Evolutionary conservation across 2,329 filamentous ascomycete species (phyloP).

Genomic region (Sordariomycetes sp.): DNA sequence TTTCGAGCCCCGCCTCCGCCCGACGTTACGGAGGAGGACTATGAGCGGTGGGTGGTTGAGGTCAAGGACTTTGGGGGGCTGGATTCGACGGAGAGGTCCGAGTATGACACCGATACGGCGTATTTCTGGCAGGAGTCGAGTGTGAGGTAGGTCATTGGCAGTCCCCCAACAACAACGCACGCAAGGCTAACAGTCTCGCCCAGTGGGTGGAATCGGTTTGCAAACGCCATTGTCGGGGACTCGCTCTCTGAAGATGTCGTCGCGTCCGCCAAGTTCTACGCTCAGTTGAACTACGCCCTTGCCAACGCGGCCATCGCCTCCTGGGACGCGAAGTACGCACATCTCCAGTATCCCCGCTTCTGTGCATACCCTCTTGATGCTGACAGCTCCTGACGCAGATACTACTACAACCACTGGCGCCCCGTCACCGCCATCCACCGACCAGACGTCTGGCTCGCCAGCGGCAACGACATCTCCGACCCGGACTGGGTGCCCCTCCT

Average conservation of each 20-base stretch:
- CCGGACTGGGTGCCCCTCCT: constrained; percentile 8
- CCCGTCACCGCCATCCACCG: constrained; percentile 7
- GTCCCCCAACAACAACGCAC: too few relatives aligned
- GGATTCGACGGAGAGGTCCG: constrained; percentile 4
- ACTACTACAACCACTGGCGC: constrained; percentile 6
- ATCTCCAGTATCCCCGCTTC: not conserved
- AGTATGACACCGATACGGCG: constrained; percentile 7
- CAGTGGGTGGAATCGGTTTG: constrained; percentile 8
- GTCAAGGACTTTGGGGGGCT: constrained; percentile 2
- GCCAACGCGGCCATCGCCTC: constrained; percentile 8
- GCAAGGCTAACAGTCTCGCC: not conserved
- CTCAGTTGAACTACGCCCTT: constrained; percentile 8
- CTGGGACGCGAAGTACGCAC: constrained; percentile 6
- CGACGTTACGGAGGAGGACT: constrained; percentile 1
- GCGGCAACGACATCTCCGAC: constrained; percentile 7
- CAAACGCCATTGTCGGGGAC: constrained; percentile 6
- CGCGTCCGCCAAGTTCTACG: constrained; percentile 8
- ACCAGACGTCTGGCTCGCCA: constrained; percentile 6
- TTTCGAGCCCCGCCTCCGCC: constrained; percentile 7
- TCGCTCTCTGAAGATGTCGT: constrained; percentile 4
- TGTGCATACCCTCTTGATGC: not conserved
- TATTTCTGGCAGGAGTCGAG: constrained; percentile 9
- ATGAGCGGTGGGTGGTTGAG: constrained; percentile 6
- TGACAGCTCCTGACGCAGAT: not conserved
- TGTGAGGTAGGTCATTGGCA: constrained; percentile 4